Base-by-base conservation (phyloP, 305 asterid species). In the Solanum hybrid region DNA sequence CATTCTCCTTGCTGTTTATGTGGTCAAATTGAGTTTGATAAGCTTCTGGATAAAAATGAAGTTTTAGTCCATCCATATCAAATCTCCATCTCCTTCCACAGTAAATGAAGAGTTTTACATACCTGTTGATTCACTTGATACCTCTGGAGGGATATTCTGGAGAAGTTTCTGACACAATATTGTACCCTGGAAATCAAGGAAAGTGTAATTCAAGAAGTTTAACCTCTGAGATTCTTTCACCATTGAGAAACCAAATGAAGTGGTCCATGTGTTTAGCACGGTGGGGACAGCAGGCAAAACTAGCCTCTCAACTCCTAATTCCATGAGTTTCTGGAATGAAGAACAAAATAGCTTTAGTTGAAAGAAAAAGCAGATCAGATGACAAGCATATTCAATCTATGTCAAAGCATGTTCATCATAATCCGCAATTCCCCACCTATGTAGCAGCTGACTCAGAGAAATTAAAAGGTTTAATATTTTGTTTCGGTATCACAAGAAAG, bases 181-280 rank as follows among this genome's bases (percentile, higher is more conserved):
- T 22, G 99, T 95, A 57, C 97, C 98, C 93, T 94, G 98, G 94
- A 97, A 97, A 93, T 94, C 93, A 51, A 97, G 96, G 92, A 97
- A 95, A 88, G 95, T 94, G 90, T 89, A 92, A 57, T 85, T 94
- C 51, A 93, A 93, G 89, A 96, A 94, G 86, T 93, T 92, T 86
- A 95, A 75, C 90, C 96, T 93, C 91, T 97, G 97, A 14, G 95
- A 91, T 87, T 92, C 91, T 87, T 86, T 90, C 98, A 97, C 93
- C 93, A 85, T 87, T 9, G 97, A 94, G 94, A 97, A 97, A 37
- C 98, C 98, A 85, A 97, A 97, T 87, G 98, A 93, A 86, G 92
- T 91, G 77, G 94, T 95, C 99, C 99, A 97, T 79, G 99, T 95
- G 91, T 91, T 89, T 74, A 97, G 90, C 51, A 94, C 97, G 71